Percentiles rank a stretch among this genome's conserved stretches.
These are phyloP conservation scores for Backusella australiensis DNA, from an alignment of 192 early-diverging fungal species.

Conservation along the genomic window DNA sequence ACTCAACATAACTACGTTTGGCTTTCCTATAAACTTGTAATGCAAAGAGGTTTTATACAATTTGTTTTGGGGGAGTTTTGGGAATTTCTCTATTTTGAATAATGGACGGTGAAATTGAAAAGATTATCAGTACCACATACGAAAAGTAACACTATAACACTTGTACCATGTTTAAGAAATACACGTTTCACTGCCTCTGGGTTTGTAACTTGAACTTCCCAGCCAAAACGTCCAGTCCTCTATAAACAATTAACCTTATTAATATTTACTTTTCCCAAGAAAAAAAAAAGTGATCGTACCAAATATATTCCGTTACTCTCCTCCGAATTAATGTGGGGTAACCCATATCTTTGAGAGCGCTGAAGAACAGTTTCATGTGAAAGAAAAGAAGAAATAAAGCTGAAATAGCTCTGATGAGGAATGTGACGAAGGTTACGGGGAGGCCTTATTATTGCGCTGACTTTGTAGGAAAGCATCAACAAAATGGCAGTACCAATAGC, in stretches of 20 bases:
- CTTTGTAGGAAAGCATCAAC: neutral
- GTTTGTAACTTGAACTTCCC: neutral
- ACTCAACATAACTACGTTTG: neutral
- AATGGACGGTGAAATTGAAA: neutral
- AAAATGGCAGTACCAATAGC: neutral
- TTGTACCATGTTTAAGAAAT: neutral
- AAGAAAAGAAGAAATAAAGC: neutral
- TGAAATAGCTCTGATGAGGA: neutral
- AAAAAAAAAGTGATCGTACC: neutral
- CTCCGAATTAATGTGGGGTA: neutral
- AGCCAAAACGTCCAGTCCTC: neutral
- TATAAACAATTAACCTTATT: neutral
- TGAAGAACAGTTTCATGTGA: neutral
- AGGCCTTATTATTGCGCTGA: neutral
- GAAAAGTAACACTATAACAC: neutral
- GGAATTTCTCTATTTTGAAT: neutral
- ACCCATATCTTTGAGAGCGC: neutral
- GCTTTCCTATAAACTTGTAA: neutral
- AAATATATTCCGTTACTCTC: neutral
- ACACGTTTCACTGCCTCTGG: neutral
- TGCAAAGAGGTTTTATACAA: neutral
- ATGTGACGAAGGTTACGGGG: neutral
- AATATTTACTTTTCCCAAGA: neutral
- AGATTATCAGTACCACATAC: neutral
- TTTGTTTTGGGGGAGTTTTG: neutral